A percentile compares a stretch with the other conserved stretches of the same genome.
These are phyloP conservation scores for Dovyalis caffra DNA, from an alignment of 345 rosid species.

Conservation along the genomic window DNA sequence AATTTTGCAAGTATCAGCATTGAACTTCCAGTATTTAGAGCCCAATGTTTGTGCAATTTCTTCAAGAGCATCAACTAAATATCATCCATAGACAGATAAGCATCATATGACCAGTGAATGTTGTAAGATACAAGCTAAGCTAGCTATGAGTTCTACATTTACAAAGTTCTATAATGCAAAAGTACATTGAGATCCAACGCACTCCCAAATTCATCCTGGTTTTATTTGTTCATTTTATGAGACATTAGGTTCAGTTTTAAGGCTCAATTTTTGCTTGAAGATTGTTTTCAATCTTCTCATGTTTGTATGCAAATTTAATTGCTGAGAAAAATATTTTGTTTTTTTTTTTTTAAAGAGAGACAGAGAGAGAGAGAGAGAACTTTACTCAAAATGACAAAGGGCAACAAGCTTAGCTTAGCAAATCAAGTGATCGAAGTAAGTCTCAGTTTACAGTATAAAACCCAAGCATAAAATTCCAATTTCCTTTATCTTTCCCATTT, in stretches of 20 bases:
- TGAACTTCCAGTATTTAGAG: slow-evolving; percentile 45
- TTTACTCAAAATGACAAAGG: background rate
- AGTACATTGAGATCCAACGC: background rate
- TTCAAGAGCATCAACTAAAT: slow-evolving; percentile 48
- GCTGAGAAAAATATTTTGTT: background rate
- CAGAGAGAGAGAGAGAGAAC: background rate
- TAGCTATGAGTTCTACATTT: background rate
- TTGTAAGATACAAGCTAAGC: background rate
- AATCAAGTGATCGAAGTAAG: background rate
- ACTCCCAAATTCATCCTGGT: background rate
- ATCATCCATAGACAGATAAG: slow-evolving; percentile 23
- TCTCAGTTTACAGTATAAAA: background rate
- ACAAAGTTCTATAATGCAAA: background rate
- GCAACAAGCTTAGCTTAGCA: background rate
- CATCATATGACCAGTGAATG: slow-evolving; percentile 5
- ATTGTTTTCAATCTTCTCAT: background rate
- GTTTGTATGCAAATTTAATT: background rate
- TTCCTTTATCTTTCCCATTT: slow-evolving; percentile 5
- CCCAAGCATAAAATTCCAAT: background rate
- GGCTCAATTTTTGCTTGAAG: background rate
- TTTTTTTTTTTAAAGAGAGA: too few species aligned
- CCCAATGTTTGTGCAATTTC: slow-evolving; percentile 51
- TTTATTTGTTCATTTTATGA: background rate
- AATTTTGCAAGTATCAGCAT: slow-evolving; percentile 38
- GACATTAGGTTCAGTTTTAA: background rate